Conservation (phyloP, 2,329 filamentous ascomycete genomes). For the Albifimbria verrucaria region DNA sequence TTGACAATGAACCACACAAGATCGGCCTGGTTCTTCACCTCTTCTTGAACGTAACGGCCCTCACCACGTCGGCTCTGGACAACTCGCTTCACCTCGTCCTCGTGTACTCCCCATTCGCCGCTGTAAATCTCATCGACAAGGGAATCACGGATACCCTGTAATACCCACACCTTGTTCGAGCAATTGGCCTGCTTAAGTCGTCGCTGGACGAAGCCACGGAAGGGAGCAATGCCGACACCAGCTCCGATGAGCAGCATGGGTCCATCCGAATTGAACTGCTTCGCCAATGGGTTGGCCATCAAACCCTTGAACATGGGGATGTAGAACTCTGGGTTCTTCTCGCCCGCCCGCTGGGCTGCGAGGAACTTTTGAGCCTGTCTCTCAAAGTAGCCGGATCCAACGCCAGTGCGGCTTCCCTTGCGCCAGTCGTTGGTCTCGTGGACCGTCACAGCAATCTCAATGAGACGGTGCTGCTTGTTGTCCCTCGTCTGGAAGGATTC, state of each 20-base stretch:
- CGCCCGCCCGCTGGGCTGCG: constrained; percentile 60
- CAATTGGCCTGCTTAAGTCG: constrained; percentile 91
- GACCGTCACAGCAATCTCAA: constrained; percentile 96
- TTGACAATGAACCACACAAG: constrained; percentile 99
- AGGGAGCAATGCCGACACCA: constrained; percentile 93
- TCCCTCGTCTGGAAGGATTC: constrained; percentile 67
- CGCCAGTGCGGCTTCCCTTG: constrained; percentile 69
- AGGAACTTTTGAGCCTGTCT: constrained; percentile 73
- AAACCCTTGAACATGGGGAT: constrained; percentile 97
- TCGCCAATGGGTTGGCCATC: constrained; percentile 94
- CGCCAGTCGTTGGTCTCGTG: constrained; percentile 84
- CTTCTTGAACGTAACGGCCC: constrained; percentile 92
- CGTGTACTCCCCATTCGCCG: constrained; percentile 93
- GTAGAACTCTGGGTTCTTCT: constrained; percentile 59
- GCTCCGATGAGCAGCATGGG: constrained; percentile 98
- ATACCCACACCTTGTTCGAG: constrained; percentile 96
- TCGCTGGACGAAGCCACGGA: constrained; percentile 95
- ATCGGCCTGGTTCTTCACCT: constrained; percentile 85
- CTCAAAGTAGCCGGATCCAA: constrained; percentile 92
- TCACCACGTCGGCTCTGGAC: constrained; percentile 74
- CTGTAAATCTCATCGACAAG: constrained; percentile 94
- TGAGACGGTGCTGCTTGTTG: constrained; percentile 69
- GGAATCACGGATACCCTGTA: constrained; percentile 91
- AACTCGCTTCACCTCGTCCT: constrained; percentile 79
- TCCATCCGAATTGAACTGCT: constrained; percentile 87